A percentile compares a stretch with the other conserved stretches of the same genome.
phyloP scores from a whole-genome alignment of 805 yeast genomes.

The Saccharomycopsis guyanensis region DNA sequence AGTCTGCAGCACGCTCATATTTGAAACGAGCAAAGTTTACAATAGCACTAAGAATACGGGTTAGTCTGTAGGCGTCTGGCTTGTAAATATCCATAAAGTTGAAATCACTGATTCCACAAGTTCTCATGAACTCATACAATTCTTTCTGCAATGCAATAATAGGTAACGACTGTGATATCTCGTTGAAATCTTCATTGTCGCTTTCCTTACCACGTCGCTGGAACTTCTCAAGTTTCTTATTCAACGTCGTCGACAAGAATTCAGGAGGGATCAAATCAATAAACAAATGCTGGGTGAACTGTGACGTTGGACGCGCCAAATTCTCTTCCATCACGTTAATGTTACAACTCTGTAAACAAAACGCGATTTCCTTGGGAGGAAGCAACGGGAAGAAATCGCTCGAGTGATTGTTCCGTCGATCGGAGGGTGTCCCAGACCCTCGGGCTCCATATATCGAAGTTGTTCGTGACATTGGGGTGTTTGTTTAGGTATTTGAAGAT shows the following conservation, averaged over 20 bases:
- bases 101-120: conserved; percentile 74
- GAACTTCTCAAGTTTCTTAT: conserved; percentile 54
- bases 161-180: conserved; percentile 35
- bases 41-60: conserved; percentile 69
- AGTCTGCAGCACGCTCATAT: conserved; percentile 65
- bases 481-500: too few relatives aligned
- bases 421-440: conserved; percentile 10
- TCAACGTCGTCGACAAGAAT: conserved; percentile 46
- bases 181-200: conserved; percentile 25
- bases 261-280: conserved; percentile 24
- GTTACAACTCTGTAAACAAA: conserved; percentile 54
- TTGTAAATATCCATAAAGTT: conserved; percentile 62
- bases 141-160: conserved; percentile 52
- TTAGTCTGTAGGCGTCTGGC: conserved; percentile 65
- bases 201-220: conserved; percentile 24
- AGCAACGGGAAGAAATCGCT: conserved; percentile 52
- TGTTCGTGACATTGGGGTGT: conserved; percentile 1
- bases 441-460: conserved; percentile 1
- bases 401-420: conserved; percentile 9
- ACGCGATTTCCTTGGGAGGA: conserved; percentile 50
- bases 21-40: conserved; percentile 81
- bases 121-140: conserved; percentile 53
- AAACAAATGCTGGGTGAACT: conserved; percentile 20
- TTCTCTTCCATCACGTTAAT: conserved; percentile 54
- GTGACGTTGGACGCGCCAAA: conserved; percentile 47